Conservation (phyloP, 495 filamentous ascomycete species). For the Cercophora scortea region DNA sequence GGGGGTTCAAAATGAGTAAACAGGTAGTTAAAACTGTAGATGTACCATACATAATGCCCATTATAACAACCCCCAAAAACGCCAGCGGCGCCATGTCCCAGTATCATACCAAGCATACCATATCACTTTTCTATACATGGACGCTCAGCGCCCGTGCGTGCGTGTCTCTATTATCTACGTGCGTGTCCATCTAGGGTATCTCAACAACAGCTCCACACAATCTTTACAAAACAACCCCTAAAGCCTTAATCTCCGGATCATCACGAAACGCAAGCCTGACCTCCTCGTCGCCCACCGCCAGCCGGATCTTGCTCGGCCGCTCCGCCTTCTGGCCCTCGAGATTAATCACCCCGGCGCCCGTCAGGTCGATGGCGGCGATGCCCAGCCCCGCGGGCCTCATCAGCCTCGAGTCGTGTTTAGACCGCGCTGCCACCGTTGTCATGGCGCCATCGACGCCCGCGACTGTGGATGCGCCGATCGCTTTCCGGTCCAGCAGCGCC, state of each 20-base stretch:
- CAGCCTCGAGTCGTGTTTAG: constrained; percentile 5
- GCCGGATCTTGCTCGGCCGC: constrained; percentile 74
- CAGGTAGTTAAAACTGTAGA: too few relatives aligned
- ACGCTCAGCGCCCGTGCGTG: background rate
- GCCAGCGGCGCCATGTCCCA: too few relatives aligned
- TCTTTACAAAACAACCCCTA: constrained; percentile 44
- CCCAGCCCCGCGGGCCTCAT: constrained; percentile 58
- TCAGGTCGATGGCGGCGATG: constrained; percentile 67
- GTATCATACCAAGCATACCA: background rate
- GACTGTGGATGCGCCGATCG: constrained; percentile 1
- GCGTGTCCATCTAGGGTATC: too few relatives aligned
- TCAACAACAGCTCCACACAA: background rate
- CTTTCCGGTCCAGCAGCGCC: constrained; percentile 10
- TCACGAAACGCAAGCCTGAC: constrained; percentile 79
- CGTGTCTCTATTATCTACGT: background rate
- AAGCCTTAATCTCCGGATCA: constrained; percentile 73
- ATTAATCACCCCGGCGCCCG: constrained; percentile 79
- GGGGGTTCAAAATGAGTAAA: too few relatives aligned
- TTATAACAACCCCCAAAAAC: too few relatives aligned
- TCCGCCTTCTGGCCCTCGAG: constrained; percentile 73
- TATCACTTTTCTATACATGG: background rate
- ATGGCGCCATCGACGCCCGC: constrained; percentile 1
- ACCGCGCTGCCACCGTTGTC: background rate
- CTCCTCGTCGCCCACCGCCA: constrained; percentile 85
- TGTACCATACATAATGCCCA: too few relatives aligned